Evolutionary conservation across 306 rosid species (phyloP).

Genomic region (Prunus kanzakura): DNA sequence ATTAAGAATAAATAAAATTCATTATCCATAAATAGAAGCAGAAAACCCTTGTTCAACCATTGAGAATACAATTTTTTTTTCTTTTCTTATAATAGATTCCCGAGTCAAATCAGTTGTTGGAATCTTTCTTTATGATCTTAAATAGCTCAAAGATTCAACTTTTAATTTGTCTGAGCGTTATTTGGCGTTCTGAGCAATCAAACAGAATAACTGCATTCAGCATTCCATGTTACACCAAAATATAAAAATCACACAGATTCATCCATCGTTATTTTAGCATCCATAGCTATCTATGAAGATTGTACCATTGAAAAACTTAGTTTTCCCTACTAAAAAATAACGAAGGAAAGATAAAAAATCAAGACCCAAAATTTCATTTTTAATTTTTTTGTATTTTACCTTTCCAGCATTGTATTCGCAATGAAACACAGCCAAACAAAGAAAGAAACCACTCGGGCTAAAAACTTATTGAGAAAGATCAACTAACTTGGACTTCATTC

Average conservation of each 20-base stretch:
- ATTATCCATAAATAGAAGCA: neutral
- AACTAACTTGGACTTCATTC: neutral
- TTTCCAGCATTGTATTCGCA: neutral
- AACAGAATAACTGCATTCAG: neutral
- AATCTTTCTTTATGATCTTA: neutral
- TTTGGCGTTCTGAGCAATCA: neutral
- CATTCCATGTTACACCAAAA: neutral
- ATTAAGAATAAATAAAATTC: neutral
- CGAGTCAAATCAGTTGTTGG: neutral
- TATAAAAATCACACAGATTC: neutral
- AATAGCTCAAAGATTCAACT: neutral
- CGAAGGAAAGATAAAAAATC: neutral
- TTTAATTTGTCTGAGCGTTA: neutral
- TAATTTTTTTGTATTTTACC: neutral
- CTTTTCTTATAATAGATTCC: neutral
- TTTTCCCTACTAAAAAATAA: neutral
- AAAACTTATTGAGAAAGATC: neutral
- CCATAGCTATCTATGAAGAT: neutral
- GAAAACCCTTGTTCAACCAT: too few species aligned
- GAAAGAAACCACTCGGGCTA: neutral
- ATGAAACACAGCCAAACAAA: neutral
- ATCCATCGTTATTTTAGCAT: neutral
- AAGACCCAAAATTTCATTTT: constrained; percentile 1
- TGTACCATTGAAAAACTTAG: neutral
- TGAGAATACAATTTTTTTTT: too few species aligned